Base-by-base conservation (phyloP, 495 filamentous ascomycete species). In the Acidomyces sp. region DNA sequence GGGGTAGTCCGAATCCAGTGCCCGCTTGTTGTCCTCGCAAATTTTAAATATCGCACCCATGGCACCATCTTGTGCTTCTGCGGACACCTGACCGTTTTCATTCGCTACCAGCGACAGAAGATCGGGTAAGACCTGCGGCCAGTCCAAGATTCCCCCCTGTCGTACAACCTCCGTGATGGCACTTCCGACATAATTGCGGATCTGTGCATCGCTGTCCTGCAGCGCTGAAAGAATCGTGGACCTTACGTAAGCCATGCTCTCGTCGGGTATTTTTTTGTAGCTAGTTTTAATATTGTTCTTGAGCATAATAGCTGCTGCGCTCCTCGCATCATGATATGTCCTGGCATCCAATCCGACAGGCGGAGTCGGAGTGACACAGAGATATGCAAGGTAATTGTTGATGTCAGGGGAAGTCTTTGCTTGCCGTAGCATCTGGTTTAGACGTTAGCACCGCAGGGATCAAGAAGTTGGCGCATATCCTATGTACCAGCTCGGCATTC, bases 111-210 rank as follows among this genome's bases (percentile, higher is more conserved):
- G 65, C 25, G 73, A 59, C 34, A 95, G 56, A 10, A 99, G 65
- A 49, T 93, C 75, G 12, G 85, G 75, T 13, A 99, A 59, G 22
- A 94, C 63, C 59, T 94, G 81, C 4, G 88, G 86, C 90, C 90
- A 99, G 40, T 76, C 80, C 56, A 87, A 66, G 35, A 99, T 66
- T 5, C 87, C 87, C 23, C 85, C 88, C 46, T 77, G 75, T 44
- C 72, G 73, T 38, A 96, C 77, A 53, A 95, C 64, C 62, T 95
- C 88, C n/a, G 92, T 95, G 52, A 94, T 85, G 53, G 95, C 85
- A 55, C 79, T 95, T 43, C 92, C 92, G 26, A 85, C 80, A 60
- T 80, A 82, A 54, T 72, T 84, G 52, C 90, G 80, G 45, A 96
- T 87, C 59, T 88, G 83, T 11, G 67, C 55, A 53, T 82, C 81